These are phyloP conservation scores for Opeltia flavorubescens DNA, from an alignment of 495 filamentous ascomycete genomes.

Conservation along the genomic window DNA sequence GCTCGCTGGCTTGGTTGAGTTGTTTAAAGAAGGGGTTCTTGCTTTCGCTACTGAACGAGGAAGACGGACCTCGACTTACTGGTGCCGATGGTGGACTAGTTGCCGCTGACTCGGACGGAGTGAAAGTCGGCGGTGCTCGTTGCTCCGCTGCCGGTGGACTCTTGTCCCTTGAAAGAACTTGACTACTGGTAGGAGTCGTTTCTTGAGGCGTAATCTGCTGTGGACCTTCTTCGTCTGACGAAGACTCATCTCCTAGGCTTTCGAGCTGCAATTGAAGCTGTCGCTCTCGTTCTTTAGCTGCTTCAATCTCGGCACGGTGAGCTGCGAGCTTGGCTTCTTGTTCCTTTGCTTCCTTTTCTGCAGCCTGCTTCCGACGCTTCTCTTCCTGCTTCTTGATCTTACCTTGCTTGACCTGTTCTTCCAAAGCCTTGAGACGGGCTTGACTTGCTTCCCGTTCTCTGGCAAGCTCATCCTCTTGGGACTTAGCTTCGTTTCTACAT, in stretches of 20 bases:
- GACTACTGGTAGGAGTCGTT: conserved; percentile 61
- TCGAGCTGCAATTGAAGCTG: conserved; percentile 80
- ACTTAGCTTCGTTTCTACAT: conserved; percentile 56
- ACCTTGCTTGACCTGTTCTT: conserved; percentile 85
- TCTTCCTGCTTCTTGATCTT: conserved; percentile 97
- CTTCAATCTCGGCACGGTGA: conserved; percentile 85
- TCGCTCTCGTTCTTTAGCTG: conserved; percentile 72
- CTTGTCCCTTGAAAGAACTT: conserved; percentile 34
- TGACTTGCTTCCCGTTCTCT: conserved; percentile 69
- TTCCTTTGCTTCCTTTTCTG: conserved; percentile 70
- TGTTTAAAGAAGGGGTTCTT: conserved; percentile 66
- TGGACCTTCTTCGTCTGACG: conserved; percentile 78
- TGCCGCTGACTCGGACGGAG: conserved; percentile 27
- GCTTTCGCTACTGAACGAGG: conserved; percentile 28
- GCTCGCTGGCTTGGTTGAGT: conserved; percentile 34
- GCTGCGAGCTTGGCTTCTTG: conserved; percentile 74
- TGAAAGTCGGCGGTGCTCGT: conserved; percentile 28
- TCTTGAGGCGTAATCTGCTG: conserved; percentile 69
- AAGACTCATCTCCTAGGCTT: conserved; percentile 62
- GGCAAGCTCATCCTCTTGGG: conserved; percentile 65
- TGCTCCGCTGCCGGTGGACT: conserved; percentile 32
- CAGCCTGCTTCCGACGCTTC: conserved; percentile 79
- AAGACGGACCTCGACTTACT: conserved; percentile 19
- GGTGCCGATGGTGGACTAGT: conserved; percentile 17
- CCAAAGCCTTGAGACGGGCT: conserved; percentile 71